Percentiles rank a stretch among this genome's conserved stretches.
Evolutionary conservation across 2,329 filamentous ascomycete species (phyloP).

Genomic region (Cordyceps sp.): DNA sequence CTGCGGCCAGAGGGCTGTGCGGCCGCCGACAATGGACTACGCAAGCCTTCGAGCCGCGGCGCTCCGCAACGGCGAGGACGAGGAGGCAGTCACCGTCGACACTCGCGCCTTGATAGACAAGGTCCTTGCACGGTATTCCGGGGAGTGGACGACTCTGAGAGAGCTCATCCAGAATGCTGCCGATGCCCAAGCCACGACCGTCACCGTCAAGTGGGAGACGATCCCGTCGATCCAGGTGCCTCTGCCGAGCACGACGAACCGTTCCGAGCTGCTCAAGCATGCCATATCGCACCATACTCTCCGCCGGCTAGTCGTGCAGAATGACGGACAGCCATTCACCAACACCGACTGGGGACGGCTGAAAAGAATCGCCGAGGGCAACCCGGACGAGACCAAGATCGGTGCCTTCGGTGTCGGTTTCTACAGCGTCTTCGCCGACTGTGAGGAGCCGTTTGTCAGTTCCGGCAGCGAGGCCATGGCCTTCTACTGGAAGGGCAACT

Average conservation of each 20-base stretch:
- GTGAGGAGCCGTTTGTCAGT: slow-evolving; percentile 91
- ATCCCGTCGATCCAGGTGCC: slow-evolving; percentile 66
- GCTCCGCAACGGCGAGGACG: slow-evolving; percentile 70
- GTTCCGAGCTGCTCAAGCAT: slow-evolving; percentile 64
- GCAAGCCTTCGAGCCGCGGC: slow-evolving; percentile 71
- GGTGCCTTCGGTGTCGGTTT: slow-evolving; percentile 97
- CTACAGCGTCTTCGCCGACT: slow-evolving; percentile 96
- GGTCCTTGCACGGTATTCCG: slow-evolving; percentile 87
- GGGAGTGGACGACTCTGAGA: slow-evolving; percentile 80
- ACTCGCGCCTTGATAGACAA: slow-evolving; percentile 95
- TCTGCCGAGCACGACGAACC: slow-evolving; percentile 45
- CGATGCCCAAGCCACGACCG: slow-evolving; percentile 79
- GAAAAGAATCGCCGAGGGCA: slow-evolving; percentile 96
- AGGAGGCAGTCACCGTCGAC: slow-evolving; percentile 96
- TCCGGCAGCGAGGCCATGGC: slow-evolving; percentile 90
- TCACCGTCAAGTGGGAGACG: slow-evolving; percentile 86
- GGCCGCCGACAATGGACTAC: slow-evolving; percentile 61
- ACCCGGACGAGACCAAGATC: slow-evolving; percentile 97
- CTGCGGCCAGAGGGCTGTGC: too few species aligned
- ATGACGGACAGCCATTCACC: slow-evolving; percentile 77
- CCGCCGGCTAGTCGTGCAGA: slow-evolving; percentile 74
- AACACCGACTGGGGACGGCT: slow-evolving; percentile 84
- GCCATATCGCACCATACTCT: slow-evolving; percentile 72
- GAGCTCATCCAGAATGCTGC: slow-evolving; percentile 98
- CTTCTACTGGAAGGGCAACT: slow-evolving; percentile 99